Conservation (phyloP, 1,139 yeast species). For the Geotrichum candidum region DNA sequence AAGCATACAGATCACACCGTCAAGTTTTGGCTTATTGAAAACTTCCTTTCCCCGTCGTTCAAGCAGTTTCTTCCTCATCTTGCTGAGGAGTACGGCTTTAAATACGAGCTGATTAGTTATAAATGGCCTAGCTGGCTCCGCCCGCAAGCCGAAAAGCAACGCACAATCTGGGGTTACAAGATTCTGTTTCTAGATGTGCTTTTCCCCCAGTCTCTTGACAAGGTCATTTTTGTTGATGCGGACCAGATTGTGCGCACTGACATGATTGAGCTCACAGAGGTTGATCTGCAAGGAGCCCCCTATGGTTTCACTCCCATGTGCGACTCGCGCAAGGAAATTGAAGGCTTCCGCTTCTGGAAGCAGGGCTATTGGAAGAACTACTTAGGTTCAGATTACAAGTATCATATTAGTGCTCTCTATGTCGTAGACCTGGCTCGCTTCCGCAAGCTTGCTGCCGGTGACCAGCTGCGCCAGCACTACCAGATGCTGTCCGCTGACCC, state of each 20-base stretch:
- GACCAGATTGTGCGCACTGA: conserved; percentile 76
- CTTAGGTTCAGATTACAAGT: conserved; percentile 51
- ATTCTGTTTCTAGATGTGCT: conserved; percentile 79
- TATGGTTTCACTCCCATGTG: conserved; percentile 89
- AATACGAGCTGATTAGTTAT: conserved; percentile 69
- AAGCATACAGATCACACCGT: conserved; percentile 55
- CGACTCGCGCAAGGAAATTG: conserved; percentile 73
- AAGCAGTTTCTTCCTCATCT: conserved; percentile 55
- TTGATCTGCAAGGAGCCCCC: conserved; percentile 70
- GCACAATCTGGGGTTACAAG: conserved; percentile 85
- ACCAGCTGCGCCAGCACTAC: conserved; percentile 75
- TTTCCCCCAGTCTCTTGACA: conserved; percentile 71
- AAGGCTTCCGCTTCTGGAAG: conserved; percentile 88
- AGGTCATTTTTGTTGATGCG: conserved; percentile 80
- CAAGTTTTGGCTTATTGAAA: conserved; percentile 84
- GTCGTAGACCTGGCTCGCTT: conserved; percentile 70
- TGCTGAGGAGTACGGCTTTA: conserved; percentile 52
- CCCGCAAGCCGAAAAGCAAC: conserved; percentile 65
- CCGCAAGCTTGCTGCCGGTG: conserved; percentile 67
- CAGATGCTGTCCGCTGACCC: conserved; percentile 78
- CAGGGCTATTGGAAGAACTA: conserved; percentile 80
- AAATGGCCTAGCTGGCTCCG: conserved; percentile 93
- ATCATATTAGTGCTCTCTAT: conserved; percentile 81
- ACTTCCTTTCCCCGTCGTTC: conserved; percentile 66
- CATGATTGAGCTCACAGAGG: conserved; percentile 55